A percentile compares a stretch with the other conserved stretches of the same genome.
These are phyloP conservation scores for Nidularia sp. DNA, from an alignment of 768 basidiomycete species.

Conservation along the genomic window DNA sequence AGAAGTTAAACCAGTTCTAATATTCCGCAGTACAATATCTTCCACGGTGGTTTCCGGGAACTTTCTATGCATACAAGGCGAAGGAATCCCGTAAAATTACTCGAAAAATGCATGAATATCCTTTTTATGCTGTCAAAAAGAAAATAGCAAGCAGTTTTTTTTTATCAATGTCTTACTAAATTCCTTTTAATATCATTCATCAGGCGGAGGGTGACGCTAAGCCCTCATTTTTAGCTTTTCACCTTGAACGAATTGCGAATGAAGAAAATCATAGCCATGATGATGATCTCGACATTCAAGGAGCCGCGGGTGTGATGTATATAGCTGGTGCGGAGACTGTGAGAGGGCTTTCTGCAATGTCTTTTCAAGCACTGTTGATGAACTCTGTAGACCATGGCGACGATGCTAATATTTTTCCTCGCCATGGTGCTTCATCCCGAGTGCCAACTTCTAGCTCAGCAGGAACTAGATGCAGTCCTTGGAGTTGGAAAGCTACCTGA, in stretches of 20 bases:
- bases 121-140: slow-evolving; percentile 4
- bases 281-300: slow-evolving; percentile 7
- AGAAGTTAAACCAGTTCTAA: background rate
- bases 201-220: slow-evolving; percentile 7
- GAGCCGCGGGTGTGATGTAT: slow-evolving; percentile 5
- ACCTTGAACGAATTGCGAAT: slow-evolving; percentile 5
- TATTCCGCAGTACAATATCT: slow-evolving; percentile 6
- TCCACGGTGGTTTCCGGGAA: slow-evolving; percentile 17
- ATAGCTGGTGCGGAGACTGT: slow-evolving; percentile 12
- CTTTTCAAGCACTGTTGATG: background rate
- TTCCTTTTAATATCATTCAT: background rate
- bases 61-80: slow-evolving; percentile 9
- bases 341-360: background rate
- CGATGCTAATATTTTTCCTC: background rate
- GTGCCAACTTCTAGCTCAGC: background rate
- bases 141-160: slow-evolving; percentile 8
- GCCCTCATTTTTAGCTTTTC: slow-evolving; percentile 5
- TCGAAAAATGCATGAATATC: slow-evolving; percentile 7
- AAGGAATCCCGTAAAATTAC: slow-evolving; percentile 2
- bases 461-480: background rate
- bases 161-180: background rate
- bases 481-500: background rate
- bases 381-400: background rate
- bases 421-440: slow-evolving; percentile 2
- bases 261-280: slow-evolving; percentile 1